These are phyloP conservation scores for Physaria fendleri DNA, from an alignment of 345 rosid genomes.

Conservation along the genomic window DNA sequence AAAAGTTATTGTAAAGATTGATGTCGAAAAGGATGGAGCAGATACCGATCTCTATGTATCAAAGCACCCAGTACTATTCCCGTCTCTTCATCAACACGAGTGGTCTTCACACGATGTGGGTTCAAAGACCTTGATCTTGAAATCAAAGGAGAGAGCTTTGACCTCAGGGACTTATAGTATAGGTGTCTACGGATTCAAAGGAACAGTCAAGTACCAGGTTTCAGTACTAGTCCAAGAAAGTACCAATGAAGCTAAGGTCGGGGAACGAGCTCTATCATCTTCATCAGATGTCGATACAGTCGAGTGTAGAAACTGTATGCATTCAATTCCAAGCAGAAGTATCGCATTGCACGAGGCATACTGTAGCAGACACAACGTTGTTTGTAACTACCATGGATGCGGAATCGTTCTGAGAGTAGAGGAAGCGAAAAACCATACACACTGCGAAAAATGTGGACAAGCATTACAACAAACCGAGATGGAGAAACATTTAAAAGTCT, in stretches of 20 bases:
- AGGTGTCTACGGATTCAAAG: conserved; percentile 79
- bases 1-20: conserved; percentile 65
- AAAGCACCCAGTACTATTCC: conserved; percentile 79
- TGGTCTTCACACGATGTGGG: conserved; percentile 95
- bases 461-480: conserved; percentile 73
- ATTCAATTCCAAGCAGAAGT: conserved; percentile 72
- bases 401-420: conserved; percentile 69
- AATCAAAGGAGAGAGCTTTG: conserved; percentile 55
- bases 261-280: conserved; percentile 51
- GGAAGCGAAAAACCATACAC: conserved; percentile 69
- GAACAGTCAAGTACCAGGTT: conserved; percentile 53
- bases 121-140: conserved; percentile 67
- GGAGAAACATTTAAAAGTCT: conserved; percentile 88
- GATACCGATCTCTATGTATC: conserved; percentile 85
- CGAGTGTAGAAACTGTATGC: conserved; percentile 86
- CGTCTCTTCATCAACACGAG: conserved; percentile 71
- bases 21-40: conserved; percentile 49
- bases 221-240: conserved; percentile 48
- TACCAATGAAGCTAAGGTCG: conserved; percentile 32
- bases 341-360: conserved; percentile 79
- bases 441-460: conserved; percentile 83
- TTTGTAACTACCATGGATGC: conserved; percentile 64
- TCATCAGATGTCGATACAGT: conserved; percentile 61
- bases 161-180: conserved; percentile 69
- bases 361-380: conserved; percentile 75